Conservation (phyloP, 148 eudicot species). For the Rhododendron simsii region DNA sequence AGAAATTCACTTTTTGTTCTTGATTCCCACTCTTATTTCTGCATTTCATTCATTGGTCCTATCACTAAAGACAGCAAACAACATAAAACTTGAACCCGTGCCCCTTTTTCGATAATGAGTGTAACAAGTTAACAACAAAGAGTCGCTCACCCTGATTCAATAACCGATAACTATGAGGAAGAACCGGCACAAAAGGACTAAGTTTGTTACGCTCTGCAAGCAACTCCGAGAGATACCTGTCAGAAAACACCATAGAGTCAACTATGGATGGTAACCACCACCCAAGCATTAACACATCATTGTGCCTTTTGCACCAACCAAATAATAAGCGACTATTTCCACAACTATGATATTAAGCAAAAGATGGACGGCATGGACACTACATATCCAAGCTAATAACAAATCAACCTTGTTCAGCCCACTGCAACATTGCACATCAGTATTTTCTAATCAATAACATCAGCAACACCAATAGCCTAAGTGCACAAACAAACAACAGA, state of each 20-base stretch:
- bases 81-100: neutral
- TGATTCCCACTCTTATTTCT: neutral
- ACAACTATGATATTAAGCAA: neutral
- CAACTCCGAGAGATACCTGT: constrained; percentile 83
- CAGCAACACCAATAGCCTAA: neutral
- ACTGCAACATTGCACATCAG: neutral
- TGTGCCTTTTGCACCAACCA: neutral
- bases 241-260: neutral
- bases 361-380: neutral
- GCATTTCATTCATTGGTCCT: neutral
- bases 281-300: neutral
- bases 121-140: neutral
- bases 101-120: neutral
- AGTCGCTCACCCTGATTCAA: constrained; percentile 80
- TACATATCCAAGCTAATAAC: neutral
- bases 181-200: constrained; percentile 76
- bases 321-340: neutral
- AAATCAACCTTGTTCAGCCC: neutral
- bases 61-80: neutral
- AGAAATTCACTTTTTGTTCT: neutral
- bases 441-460: neutral
- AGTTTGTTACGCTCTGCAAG: constrained; percentile 82
- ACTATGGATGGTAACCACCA: neutral
- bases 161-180: constrained; percentile 66
- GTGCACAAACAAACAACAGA: neutral